Evolutionary conservation across 371 early-diverging fungal species (phyloP), one percentile per base, ranked within the genome.

Genomic region (Saksenaea vasiformis): DNA sequence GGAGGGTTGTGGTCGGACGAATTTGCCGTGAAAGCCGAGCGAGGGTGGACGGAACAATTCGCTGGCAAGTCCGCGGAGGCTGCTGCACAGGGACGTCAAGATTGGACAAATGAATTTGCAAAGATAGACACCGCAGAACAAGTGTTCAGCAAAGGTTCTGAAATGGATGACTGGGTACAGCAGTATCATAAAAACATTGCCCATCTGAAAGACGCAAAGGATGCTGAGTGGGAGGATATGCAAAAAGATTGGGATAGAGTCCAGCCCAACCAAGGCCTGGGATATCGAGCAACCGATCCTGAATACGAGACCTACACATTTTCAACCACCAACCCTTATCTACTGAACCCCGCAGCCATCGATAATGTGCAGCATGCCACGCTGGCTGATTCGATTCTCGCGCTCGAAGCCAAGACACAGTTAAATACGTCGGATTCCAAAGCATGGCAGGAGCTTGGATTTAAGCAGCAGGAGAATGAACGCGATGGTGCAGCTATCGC

Each of bases 381-480:
- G 36, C 82, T 98, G 3, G 81, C 91, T 8, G 95, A 96, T 47
- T 85, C 93, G 0, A 94, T 96, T 35, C 77, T 97, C 54, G 95
- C 95, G 0, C 84, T 96, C 5, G 99, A 98, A 77, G 95, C 97
- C 1, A 86, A 87, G n/a, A 91, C 96, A 9, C 92, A 95, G 69
- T 75, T 87, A 54, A 84, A 92, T 43, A 90, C 93, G 1, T 70
- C 81, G 8, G 90, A 97, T 75, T 93, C 95, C 0, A 68, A 72
- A 0, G 86, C 93, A 47, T 98, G 98, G 98, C 83, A 89, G 61
- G 72, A 85, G 63, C 84, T 98, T 1, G 98, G 98, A 26, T 74
- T 91, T 19, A 82, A 87, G 39, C 98, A 98, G 67, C 96, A 95
- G 58, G 97, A 98, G 70, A 97, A 97, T 67, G 98, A 98, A 73